Base-by-base conservation (phyloP, 2,329 filamentous ascomycete genomes). In the Emmonsia crescens region DNA sequence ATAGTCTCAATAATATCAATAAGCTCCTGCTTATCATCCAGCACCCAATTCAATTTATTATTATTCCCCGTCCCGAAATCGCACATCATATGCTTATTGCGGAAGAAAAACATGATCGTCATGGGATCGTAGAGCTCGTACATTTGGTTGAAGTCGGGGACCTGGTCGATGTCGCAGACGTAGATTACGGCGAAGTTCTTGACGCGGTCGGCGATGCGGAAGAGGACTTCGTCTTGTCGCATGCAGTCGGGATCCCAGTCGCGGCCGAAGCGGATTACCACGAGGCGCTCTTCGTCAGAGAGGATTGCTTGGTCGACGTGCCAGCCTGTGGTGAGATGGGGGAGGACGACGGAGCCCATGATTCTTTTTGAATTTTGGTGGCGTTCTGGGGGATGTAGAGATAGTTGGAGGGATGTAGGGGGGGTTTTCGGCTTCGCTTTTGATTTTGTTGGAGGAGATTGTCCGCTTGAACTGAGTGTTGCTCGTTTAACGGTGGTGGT, bases 1-100 rank as follows among this genome's bases (percentile, higher is more conserved):
- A 99, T 92, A 4, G 92, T 96, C 81, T 99, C 94, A 72, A 97
- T 87, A 67, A 99, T 99, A 77, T 99, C 94, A 71, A 99, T 96
- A 70, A 99, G 81, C 79, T 99, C 94, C 75, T 97, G 93, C 78
- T 99, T 97, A 73, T 99, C 93, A 77, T 97, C 92, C 60, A 96
- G 80, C 56, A 96, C 90, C 87, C 91, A 96, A 74, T 96, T 96
- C 68, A 96, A 81, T 76, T 97, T 97, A 76, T 99, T 99, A 77
- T 99, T 99, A 78, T 99, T 96, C 66, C 94, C 94, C 1, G 94
- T 99, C 93, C 55, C 64, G 55, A 65, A 64, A 51, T 65, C 62
- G 57, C 75, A 77, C 73, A 77, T 96, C 85, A 97, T 97, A 77
- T 96, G 91, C 75, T 99, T 99, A 75, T 99, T 99, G 64, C 93